A percentile compares a stretch with the other conserved stretches of the same genome.
phyloP scores from a whole-genome alignment of 345 rosid species.

The Erodium maritimum region DNA sequence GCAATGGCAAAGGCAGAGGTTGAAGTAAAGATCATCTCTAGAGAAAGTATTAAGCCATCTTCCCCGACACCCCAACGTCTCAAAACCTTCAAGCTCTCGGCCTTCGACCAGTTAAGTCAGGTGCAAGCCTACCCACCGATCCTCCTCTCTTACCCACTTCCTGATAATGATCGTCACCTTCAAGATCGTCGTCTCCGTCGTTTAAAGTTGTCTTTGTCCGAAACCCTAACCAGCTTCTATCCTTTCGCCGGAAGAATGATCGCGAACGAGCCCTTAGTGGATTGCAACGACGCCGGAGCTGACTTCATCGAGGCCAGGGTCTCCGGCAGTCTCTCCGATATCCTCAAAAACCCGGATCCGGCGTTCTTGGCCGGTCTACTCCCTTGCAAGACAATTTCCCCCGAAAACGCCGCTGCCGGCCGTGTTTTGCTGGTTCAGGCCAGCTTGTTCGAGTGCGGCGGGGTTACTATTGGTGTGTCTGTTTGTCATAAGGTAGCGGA shows the following conservation, averaged over 20 bases:
- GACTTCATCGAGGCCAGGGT: background rate
- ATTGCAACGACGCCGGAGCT: conserved; percentile 5
- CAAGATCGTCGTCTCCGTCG: background rate
- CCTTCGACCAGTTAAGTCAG: conserved; percentile 4
- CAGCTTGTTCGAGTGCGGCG: conserved; percentile 4
- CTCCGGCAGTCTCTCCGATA: background rate
- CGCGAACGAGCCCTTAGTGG: background rate
- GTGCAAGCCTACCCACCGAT: background rate
- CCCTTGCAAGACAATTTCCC: background rate
- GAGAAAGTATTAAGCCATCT: conserved; percentile 2
- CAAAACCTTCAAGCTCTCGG: background rate
- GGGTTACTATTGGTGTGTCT: background rate
- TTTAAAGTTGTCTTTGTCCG: conserved; percentile 5
- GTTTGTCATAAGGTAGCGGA: background rate
- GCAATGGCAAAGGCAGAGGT: too few species aligned
- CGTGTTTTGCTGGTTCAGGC: background rate
- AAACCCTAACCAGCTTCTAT: conserved; percentile 4
- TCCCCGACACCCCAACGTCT: conserved; percentile 7
- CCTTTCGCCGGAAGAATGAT: background rate
- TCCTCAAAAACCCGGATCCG: background rate
- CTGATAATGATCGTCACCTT: too few species aligned
- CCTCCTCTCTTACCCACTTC: conserved; percentile 1
- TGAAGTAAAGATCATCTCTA: too few species aligned
- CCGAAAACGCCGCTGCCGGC: background rate
- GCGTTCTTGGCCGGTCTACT: background rate